Percentiles rank a stretch among this genome's conserved stretches.
Conservation (phyloP, 805 yeast species). For the Scheffersomyces amazonensis region DNA sequence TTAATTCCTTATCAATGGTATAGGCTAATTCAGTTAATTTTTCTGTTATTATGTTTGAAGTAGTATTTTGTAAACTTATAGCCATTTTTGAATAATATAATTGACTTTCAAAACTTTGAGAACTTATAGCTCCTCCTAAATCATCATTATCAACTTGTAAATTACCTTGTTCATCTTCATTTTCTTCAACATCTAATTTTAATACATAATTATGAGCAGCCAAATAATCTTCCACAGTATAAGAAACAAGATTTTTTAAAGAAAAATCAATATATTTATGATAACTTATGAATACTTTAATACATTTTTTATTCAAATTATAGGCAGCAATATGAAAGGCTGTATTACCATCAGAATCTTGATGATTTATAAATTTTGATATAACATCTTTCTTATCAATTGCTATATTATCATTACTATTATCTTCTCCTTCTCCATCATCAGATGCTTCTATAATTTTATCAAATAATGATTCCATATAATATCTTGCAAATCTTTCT, state of each 20-base stretch:
- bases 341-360: constrained; percentile 92
- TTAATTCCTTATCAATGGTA: constrained; percentile 35
- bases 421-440: constrained; percentile 5
- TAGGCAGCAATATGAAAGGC: constrained; percentile 88
- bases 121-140: constrained; percentile 2
- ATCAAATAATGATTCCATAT: constrained; percentile 34
- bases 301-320: constrained; percentile 68
- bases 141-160: constrained; percentile 1
- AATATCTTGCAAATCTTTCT: constrained; percentile 37
- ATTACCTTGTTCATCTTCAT: constrained; percentile 1
- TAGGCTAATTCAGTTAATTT: constrained; percentile 37
- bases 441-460: constrained; percentile 27
- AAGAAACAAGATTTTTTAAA: constrained; percentile 40
- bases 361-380: constrained; percentile 67
- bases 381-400: constrained; percentile 27
- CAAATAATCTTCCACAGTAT: constrained; percentile 43
- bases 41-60: constrained; percentile 34
- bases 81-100: constrained; percentile 34
- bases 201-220: constrained; percentile 28
- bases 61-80: constrained; percentile 27
- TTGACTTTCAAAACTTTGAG: constrained; percentile 36
- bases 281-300: constrained; percentile 76
- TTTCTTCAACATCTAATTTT: constrained; percentile 16
- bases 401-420: constrained; percentile 4
- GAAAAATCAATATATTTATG: constrained; percentile 66